Percentiles rank a stretch among this genome's conserved stretches.
Conservation (phyloP, 2,329 filamentous ascomycete species). For the Tolypocladium pustulatum region DNA sequence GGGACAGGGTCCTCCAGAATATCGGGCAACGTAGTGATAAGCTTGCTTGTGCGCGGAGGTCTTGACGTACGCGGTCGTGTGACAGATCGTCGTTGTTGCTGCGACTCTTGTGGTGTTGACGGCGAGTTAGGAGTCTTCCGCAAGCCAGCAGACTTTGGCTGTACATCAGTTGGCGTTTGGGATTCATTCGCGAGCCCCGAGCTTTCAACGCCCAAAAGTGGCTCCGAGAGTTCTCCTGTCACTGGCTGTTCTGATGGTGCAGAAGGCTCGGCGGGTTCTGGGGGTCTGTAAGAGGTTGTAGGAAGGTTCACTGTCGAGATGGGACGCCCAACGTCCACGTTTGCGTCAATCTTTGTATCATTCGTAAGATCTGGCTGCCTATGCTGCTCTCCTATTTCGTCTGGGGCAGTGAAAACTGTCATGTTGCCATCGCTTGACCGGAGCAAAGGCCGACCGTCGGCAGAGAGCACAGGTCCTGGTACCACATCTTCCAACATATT, state of each 20-base stretch:
- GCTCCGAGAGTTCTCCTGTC: neutral
- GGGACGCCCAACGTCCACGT: neutral
- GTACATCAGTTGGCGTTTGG: too few relatives aligned
- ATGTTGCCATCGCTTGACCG: neutral
- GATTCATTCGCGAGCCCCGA: neutral
- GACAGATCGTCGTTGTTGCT: constrained; percentile 12
- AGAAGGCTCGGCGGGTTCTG: neutral
- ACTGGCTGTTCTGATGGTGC: neutral
- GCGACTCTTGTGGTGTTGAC: neutral
- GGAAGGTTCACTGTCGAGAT: neutral
- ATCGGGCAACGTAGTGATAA: constrained; percentile 50
- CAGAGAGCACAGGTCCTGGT: neutral
- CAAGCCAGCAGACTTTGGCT: neutral
- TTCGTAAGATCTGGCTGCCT: neutral
- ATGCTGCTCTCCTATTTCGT: neutral
- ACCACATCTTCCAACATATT: neutral
- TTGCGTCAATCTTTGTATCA: neutral
- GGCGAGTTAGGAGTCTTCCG: neutral
- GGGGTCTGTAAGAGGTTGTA: neutral
- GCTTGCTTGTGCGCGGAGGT: constrained; percentile 43
- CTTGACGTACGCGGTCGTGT: constrained; percentile 37
- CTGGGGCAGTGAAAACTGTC: neutral
- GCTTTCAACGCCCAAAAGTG: neutral
- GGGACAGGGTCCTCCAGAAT: constrained; percentile 53
- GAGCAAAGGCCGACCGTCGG: neutral